phyloP scores from a whole-genome alignment of 176 grass and related monocot genomes.

The Phoenix roebelenii region DNA sequence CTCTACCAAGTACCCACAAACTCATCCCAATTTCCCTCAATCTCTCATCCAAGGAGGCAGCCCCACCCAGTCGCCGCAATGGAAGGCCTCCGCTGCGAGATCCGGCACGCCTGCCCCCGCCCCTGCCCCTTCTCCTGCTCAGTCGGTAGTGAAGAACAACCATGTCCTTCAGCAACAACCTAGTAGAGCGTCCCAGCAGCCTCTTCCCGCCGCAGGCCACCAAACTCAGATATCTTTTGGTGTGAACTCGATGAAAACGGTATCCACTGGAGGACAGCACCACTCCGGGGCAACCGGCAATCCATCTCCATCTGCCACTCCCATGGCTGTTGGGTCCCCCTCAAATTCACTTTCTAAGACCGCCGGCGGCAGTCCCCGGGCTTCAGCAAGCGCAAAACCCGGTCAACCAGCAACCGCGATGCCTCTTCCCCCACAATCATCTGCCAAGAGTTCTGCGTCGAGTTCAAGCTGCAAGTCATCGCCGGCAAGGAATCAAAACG shows the following conservation, averaged over 20 bases:
- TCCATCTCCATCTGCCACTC: conserved; percentile 56
- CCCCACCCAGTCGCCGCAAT: conserved; percentile 54
- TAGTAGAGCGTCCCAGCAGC: conserved; percentile 36
- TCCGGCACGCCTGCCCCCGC: conserved; percentile 7
- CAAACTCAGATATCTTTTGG: conserved; percentile 65
- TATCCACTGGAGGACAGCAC: background rate
- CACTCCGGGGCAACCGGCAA: conserved; percentile 31
- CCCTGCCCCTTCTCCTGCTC: conserved; percentile 27
- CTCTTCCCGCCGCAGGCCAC: conserved; percentile 36
- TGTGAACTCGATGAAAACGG: conserved; percentile 52
- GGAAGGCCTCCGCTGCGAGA: conserved; percentile 55
- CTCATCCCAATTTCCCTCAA: conserved; percentile 38
- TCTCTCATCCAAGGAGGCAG: conserved; percentile 40
- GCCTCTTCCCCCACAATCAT: conserved; percentile 49
- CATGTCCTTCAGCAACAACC: conserved; percentile 45
- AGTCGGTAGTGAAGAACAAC: conserved; percentile 48
- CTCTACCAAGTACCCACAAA: conserved; percentile 29
- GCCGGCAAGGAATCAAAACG: conserved; percentile 35
- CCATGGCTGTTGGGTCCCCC: conserved; percentile 48
- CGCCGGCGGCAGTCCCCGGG: conserved; percentile 55
- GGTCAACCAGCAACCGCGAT: conserved; percentile 24
- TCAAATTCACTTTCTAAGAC: conserved; percentile 84
- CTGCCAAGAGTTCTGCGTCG: conserved; percentile 45
- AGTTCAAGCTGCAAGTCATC: conserved; percentile 47
- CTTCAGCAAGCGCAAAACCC: conserved; percentile 48